phyloP scores from a whole-genome alignment of 257 asterid species.

The Nicotiana paniculata region DNA sequence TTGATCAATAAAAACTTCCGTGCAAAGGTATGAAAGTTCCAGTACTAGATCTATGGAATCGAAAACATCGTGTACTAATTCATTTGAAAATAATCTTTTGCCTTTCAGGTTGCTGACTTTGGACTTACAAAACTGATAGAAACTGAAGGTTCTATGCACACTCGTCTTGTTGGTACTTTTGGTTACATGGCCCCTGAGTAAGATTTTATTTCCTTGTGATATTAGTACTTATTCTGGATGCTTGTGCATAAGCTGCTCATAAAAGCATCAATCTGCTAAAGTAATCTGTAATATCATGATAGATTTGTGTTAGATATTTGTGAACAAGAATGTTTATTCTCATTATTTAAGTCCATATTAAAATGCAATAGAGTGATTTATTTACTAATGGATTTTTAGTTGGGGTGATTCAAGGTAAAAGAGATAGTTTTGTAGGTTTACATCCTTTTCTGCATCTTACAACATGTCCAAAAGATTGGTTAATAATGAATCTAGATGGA shows the following conservation, averaged over 20 bases:
- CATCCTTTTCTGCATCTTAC: too few species aligned
- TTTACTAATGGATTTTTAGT: too few species aligned
- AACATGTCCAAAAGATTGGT: too few species aligned
- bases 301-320: background rate
- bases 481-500: too few species aligned
- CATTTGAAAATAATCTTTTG: background rate
- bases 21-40: conserved; percentile 48
- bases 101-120: conserved; percentile 77
- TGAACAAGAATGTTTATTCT: background rate
- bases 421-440: too few species aligned
- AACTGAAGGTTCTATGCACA: conserved; percentile 69
- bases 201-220: background rate
- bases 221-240: background rate
- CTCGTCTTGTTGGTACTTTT: conserved; percentile 81
- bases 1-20: conserved; percentile 64
- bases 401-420: too few species aligned
- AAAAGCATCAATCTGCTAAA: too few species aligned
- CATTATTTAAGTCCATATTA: too few species aligned
- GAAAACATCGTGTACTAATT: background rate
- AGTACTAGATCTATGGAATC: background rate
- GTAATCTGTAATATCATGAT: too few species aligned
- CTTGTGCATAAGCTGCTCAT: too few species aligned
- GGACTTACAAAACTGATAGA: conserved; percentile 77
- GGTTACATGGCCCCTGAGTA: conserved; percentile 95
- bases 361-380: too few species aligned